Conservation (phyloP, 2,329 filamentous ascomycete genomes). For the Aspergillus brunneoviolaceus region DNA sequence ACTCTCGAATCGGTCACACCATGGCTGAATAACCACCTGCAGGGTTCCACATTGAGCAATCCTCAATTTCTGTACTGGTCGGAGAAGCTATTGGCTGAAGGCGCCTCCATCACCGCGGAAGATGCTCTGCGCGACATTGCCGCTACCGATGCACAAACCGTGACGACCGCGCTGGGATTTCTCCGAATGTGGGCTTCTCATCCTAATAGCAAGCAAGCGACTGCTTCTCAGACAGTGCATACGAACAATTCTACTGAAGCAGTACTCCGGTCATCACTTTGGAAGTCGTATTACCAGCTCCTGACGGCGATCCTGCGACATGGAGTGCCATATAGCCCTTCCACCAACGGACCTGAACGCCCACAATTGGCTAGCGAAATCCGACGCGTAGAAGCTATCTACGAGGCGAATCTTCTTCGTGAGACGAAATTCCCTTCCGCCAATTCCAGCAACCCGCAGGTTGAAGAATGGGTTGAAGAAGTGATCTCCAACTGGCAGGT, state of each 20-base stretch:
- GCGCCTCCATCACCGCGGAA: conserved; percentile 67
- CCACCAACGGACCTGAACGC: conserved; percentile 46
- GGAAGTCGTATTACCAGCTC: conserved; percentile 80
- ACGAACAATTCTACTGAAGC: conserved; percentile 22
- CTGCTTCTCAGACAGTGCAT: conserved; percentile 10
- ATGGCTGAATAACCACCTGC: conserved; percentile 51
- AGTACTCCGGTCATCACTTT: conserved; percentile 56
- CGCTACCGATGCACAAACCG: conserved; percentile 25
- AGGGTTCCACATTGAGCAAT: conserved; percentile 48
- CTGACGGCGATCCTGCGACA: conserved; percentile 73
- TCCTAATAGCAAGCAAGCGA: conserved; percentile 31
- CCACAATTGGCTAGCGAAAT: conserved; percentile 72
- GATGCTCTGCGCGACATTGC: conserved; percentile 35
- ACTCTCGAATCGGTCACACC: conserved; percentile 67
- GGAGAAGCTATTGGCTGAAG: conserved; percentile 73
- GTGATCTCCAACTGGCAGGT: conserved; percentile 84
- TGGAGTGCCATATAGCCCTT: conserved; percentile 37
- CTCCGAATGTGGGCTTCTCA: conserved; percentile 50
- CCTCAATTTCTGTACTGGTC: conserved; percentile 74
- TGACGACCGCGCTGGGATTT: conserved; percentile 45
- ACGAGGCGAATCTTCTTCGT: conserved; percentile 73
- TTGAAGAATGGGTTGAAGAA: conserved; percentile 77
- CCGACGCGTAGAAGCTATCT: conserved; percentile 73
- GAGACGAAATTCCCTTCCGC: conserved; percentile 84
- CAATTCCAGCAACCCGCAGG: conserved; percentile 71